These are phyloP conservation scores for Typha latifolia DNA, from an alignment of 176 grass and related monocot genomes.

Conservation along the genomic window DNA sequence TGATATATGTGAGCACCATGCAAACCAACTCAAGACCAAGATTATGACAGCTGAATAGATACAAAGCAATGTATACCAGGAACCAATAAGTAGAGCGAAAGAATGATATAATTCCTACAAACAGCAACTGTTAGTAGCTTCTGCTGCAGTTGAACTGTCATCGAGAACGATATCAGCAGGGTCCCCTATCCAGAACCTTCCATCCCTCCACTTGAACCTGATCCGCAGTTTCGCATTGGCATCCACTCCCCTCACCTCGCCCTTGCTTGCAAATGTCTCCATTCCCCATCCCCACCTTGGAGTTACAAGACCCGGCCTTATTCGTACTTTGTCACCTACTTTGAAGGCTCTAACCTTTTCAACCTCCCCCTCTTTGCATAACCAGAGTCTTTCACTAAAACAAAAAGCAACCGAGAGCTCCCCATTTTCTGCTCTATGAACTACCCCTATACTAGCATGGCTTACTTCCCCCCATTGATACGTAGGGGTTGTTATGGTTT, in stretches of 20 bases:
- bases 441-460: conserved; percentile 77
- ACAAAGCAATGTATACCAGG: conserved; percentile 7
- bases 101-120: conserved; percentile 42
- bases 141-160: conserved; percentile 28
- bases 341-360: conserved; percentile 79
- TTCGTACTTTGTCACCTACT: conserved; percentile 54
- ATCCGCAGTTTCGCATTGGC: conserved; percentile 94
- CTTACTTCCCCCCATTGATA: conserved; percentile 97
- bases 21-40: background rate
- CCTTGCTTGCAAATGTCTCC: conserved; percentile 83
- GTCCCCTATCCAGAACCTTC: conserved; percentile 76
- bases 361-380: conserved; percentile 91
- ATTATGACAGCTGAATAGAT: background rate
- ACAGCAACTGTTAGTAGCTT: conserved; percentile 47
- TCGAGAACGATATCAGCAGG: conserved; percentile 95
- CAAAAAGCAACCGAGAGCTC: conserved; percentile 94
- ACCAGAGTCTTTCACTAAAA: conserved; percentile 91
- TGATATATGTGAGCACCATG: background rate
- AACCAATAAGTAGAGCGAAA: conserved; percentile 62
- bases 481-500: conserved; percentile 53
- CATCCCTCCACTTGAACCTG: conserved; percentile 92
- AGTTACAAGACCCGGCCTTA: conserved; percentile 65
- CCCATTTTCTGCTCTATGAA: conserved; percentile 74
- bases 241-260: conserved; percentile 81
- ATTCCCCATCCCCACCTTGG: conserved; percentile 93